Evolutionary conservation across 2,329 filamentous ascomycete genomes (phyloP), one percentile per base, ranked within the genome.

Genomic region (Penicillium occitanis): DNA sequence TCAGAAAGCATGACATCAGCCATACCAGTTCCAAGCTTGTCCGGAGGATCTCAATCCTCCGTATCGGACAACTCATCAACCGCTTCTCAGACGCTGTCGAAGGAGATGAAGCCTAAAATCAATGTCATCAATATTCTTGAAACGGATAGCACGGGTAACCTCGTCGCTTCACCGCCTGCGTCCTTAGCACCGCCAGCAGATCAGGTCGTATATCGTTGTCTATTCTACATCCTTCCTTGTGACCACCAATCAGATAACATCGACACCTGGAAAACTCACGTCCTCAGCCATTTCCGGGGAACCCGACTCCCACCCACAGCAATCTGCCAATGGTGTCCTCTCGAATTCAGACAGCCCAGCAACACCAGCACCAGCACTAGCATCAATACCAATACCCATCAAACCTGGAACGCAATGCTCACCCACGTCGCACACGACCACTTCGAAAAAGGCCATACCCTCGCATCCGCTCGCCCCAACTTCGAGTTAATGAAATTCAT

Each of bases 181-280:
- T 2, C 37, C 0, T 13, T 40, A 6, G 19, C 14, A 44, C 25
- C 25, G 57, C 25, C 63, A 6, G 61, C 57, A 17, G 69, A 69
- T 5, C 48, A 66, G 65, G 37, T 46, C 0, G 33, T 51, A 17
- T 79, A 78, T 66, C 69, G 70, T 25, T 82, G 80, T 66, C 74
- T 82, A n/a, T 82, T 82, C 72, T 77, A 81, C 66, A 75, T 80
- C 64, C 73, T 82, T 7, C 76, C 80, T 68, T 82, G 80, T 68
- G 72, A 78, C 11, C 72, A 77, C 58, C 74, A 73, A 11, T 81
- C 81, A 66, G 73, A 76, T 51, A 74, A 78, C 48, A 70, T 72
- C 33, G 72, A 75, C 6, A 68, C 76, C 37, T 82, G 80, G 79
- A 78, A 78, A 61, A 78, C 73, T 8, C 80, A 82, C 69, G 78